Percentiles rank a stretch among this genome's conserved stretches.
Conservation (phyloP, 2,329 filamentous ascomycete species). For the Geosmithia putterillii region DNA sequence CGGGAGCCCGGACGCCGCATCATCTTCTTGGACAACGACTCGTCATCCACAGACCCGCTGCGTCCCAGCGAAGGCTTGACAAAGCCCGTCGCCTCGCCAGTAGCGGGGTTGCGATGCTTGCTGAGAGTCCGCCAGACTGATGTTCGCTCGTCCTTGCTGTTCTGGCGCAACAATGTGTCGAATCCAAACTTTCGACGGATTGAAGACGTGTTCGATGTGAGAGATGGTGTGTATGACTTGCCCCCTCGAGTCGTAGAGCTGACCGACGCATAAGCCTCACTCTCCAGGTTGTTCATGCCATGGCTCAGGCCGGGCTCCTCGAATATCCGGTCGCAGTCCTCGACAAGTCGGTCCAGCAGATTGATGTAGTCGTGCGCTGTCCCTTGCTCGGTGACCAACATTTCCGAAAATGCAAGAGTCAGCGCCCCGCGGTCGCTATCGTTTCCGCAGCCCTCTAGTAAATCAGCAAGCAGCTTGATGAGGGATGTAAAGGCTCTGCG, state of each 20-base stretch:
- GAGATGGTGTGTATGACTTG: conserved; percentile 57
- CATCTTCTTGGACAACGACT: conserved; percentile 31
- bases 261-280: conserved; percentile 43
- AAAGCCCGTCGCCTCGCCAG: conserved; percentile 48
- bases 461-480: conserved; percentile 73
- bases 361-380: conserved; percentile 77
- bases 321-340: conserved; percentile 83
- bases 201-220: conserved; percentile 79
- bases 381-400: conserved; percentile 68
- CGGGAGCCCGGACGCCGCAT: conserved; percentile 39
- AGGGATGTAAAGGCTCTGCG: conserved; percentile 70
- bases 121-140: conserved; percentile 83
- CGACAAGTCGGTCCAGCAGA: conserved; percentile 74
- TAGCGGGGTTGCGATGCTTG: conserved; percentile 56
- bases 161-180: conserved; percentile 62
- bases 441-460: conserved; percentile 81
- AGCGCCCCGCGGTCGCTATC: conserved; percentile 82
- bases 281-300: conserved; percentile 19
- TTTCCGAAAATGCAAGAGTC: conserved; percentile 78
- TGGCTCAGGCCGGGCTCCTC: conserved; percentile 42
- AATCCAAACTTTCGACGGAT: conserved; percentile 76
- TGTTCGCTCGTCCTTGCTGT: conserved; percentile 62
- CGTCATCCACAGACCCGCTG: conserved; percentile 64
- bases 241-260: conserved; percentile 40
- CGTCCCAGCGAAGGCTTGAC: conserved; percentile 56